Evolutionary conservation across 305 asterid species (phyloP).

Genomic region (Fraxinus xanthoxyloides): DNA sequence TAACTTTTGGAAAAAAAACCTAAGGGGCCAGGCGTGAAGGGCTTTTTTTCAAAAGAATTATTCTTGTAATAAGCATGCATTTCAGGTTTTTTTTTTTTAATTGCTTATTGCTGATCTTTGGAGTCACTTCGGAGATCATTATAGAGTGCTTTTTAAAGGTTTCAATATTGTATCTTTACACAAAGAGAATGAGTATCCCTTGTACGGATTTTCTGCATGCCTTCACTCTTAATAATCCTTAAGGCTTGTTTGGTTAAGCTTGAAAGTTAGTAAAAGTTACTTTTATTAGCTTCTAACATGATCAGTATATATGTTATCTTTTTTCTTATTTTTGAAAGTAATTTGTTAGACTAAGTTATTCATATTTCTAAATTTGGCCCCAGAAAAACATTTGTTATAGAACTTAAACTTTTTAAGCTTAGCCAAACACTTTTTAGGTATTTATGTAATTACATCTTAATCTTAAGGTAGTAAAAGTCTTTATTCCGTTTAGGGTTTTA

Average conservation of each 20-base stretch:
- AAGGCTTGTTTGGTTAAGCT: neutral
- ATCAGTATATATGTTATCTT: neutral
- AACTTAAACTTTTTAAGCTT: neutral
- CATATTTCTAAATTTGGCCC: neutral
- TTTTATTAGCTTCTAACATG: neutral
- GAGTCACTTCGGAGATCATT: conserved; percentile 29
- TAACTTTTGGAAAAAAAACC: conserved; percentile 22
- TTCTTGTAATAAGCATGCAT: conserved; percentile 31
- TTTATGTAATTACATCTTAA: neutral
- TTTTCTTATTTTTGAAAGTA: too few species aligned
- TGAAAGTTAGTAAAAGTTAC: neutral
- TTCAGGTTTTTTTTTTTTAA: conserved; percentile 14
- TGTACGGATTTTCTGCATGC: conserved; percentile 46
- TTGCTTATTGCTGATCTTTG: conserved; percentile 26
- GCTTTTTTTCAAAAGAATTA: conserved; percentile 37
- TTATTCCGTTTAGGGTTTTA: neutral
- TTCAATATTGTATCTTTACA: conserved; percentile 13
- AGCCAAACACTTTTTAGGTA: neutral
- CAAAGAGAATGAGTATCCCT: conserved; percentile 34
- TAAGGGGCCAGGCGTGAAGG: conserved; percentile 32
- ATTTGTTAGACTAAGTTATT: neutral
- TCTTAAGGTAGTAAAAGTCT: neutral
- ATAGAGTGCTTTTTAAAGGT: conserved; percentile 23
- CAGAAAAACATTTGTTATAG: neutral
- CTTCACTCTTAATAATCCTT: neutral